Percentiles rank a stretch among this genome's conserved stretches.
These are phyloP conservation scores for Cytospora piceicola DNA, from an alignment of 2,329 filamentous ascomycete species.

Conservation along the genomic window DNA sequence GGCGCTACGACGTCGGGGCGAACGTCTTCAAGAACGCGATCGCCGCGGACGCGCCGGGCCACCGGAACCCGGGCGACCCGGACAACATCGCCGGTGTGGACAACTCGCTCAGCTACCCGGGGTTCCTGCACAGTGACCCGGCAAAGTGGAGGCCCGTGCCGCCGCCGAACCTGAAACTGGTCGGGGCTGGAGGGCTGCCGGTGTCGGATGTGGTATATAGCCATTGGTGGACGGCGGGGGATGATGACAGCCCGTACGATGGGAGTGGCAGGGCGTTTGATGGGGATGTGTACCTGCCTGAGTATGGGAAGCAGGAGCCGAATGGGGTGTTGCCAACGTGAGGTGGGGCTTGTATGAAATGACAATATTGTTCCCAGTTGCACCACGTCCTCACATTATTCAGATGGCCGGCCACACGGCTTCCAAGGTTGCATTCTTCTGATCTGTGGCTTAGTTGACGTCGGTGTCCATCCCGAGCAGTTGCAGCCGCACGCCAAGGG, in stretches of 20 bases:
- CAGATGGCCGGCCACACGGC: background rate
- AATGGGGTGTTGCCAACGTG: conserved; percentile 26
- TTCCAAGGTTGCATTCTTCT: too few relatives aligned
- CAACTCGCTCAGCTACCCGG: conserved; percentile 49
- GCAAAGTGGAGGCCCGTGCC: conserved; percentile 41
- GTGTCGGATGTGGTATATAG: conserved; percentile 41
- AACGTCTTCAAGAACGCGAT: conserved; percentile 37
- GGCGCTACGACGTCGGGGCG: conserved; percentile 47
- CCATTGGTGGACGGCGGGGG: conserved; percentile 38
- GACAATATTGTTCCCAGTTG: background rate
- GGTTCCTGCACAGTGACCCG: conserved; percentile 44
- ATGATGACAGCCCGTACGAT: conserved; percentile 48
- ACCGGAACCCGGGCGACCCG: conserved; percentile 41
- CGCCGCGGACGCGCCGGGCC: conserved; percentile 31
- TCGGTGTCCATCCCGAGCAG: too few relatives aligned
- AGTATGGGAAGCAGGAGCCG: conserved; percentile 43
- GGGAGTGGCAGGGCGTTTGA: conserved; percentile 50
- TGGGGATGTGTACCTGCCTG: conserved; percentile 44
- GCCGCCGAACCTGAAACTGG: conserved; percentile 47
- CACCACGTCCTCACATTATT: background rate
- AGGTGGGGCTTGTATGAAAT: background rate
- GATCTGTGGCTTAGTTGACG: too few relatives aligned
- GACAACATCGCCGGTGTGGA: conserved; percentile 41
- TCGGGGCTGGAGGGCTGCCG: conserved; percentile 48
- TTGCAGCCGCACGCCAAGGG: too few relatives aligned